Evolutionary conservation across 2,329 filamentous ascomycete genomes (phyloP).

Genomic region (Fusarium austroafricanum): DNA sequence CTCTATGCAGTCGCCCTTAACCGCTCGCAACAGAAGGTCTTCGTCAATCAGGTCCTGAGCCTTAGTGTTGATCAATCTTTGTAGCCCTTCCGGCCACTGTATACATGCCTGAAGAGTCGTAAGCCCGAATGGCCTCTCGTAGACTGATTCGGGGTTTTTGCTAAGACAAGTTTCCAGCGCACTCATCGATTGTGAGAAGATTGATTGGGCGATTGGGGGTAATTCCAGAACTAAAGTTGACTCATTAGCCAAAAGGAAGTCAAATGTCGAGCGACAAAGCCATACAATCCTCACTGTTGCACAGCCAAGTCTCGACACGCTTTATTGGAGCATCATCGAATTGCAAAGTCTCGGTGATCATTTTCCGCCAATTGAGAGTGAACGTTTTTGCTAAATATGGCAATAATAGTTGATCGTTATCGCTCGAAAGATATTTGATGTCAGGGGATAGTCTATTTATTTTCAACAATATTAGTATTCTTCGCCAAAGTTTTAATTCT

Average conservation of each 20-base stretch:
- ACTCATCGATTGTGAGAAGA: fast-evolving
- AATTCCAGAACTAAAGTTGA: no score
- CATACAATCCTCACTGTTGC: neutral
- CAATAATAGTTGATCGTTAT: no score
- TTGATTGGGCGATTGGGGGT: neutral
- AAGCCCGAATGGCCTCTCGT: fast-evolving
- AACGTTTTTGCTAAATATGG: no score
- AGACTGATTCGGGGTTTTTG: neutral
- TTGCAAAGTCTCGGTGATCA: no score
- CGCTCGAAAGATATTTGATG: no score
- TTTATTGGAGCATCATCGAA: no score
- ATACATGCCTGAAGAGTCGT: neutral
- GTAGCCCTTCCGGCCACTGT: neutral
- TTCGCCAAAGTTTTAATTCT: no score
- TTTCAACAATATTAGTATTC: no score
- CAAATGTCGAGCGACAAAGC: neutral
- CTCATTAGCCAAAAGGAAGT: no score
- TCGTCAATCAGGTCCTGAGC: neutral
- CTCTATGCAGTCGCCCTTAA: neutral
- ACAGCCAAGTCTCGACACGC: no score
- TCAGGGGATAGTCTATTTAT: no score
- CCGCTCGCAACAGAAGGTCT: fast-evolving
- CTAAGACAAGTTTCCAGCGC: neutral
- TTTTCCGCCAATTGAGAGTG: no score
- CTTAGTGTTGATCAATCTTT: neutral